Conservation (phyloP, 306 rosid genomes). For the Rosa lucieae region DNA sequence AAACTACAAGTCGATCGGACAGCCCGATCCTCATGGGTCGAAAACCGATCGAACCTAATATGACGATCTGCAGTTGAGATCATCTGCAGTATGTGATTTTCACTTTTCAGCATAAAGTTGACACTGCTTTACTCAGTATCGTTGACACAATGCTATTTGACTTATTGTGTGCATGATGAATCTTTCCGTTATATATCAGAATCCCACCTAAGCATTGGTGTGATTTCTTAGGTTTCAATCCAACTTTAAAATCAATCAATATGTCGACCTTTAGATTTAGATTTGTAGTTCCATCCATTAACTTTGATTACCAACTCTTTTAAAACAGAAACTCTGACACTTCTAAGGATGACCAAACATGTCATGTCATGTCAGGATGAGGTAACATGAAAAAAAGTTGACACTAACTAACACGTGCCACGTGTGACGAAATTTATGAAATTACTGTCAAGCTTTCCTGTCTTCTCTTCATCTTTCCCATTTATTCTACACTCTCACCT, state of each 20-base stretch:
- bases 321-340: background rate
- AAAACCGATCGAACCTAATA: no score
- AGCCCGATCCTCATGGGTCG: no score
- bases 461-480: background rate
- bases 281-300: background rate
- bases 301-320: background rate
- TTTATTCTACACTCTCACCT: background rate
- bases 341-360: background rate
- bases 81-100: slow-evolving; percentile 79
- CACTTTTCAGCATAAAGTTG: slow-evolving; percentile 23
- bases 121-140: slow-evolving; percentile 4
- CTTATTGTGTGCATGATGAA: background rate
- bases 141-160: background rate
- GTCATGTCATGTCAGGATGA: background rate
- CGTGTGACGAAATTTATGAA: background rate
- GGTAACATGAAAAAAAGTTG: background rate
- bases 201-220: background rate
- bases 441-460: background rate
- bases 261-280: no score
- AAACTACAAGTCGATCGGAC: no score
- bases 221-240: background rate
- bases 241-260: background rate
- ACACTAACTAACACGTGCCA: background rate
- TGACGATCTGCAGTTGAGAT: slow-evolving; percentile 96
- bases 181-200: background rate